These are phyloP conservation scores for Stentor coeruleus DNA, from an alignment of 73 alveolate genomes.

Conservation along the genomic window DNA sequence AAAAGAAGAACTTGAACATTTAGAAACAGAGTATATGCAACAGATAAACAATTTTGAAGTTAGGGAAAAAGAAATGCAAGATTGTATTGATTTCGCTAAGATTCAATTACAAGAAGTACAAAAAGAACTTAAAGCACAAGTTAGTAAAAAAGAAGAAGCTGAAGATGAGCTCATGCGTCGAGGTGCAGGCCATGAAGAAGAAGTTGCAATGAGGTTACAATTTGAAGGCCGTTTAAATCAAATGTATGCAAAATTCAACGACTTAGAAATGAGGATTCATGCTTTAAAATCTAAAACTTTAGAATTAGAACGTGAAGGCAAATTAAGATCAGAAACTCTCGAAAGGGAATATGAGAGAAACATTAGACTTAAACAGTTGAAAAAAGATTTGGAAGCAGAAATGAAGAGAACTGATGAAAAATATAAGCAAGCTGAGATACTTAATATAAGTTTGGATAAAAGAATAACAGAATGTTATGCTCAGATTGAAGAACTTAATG, in stretches of 20 bases:
- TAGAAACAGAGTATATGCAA: not conserved
- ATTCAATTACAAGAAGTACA: not conserved
- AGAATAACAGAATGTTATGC: no score
- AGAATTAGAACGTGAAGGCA: no score
- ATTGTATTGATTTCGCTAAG: not conserved
- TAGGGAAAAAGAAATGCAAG: not conserved
- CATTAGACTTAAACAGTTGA: no score
- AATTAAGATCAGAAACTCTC: no score
- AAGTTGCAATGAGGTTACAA: not conserved
- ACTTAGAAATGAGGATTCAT: conserved; percentile 37
- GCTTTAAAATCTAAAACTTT: conserved; percentile 43
- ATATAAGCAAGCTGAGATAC: no score
- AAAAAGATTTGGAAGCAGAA: no score
- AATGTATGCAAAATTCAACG: conserved; percentile 19
- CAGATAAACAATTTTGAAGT: not conserved
- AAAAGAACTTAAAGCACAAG: not conserved
- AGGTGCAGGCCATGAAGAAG: conserved; percentile 3
- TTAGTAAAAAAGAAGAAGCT: not conserved
- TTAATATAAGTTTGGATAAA: no score
- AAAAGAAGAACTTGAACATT: not conserved
- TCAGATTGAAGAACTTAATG: no score
- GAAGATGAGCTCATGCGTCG: not conserved
- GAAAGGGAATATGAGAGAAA: no score
- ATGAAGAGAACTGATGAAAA: no score
- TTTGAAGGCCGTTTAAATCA: not conserved